Evolutionary conservation across 345 rosid genomes (phyloP).

Genomic region (Eutrema japonicum): DNA sequence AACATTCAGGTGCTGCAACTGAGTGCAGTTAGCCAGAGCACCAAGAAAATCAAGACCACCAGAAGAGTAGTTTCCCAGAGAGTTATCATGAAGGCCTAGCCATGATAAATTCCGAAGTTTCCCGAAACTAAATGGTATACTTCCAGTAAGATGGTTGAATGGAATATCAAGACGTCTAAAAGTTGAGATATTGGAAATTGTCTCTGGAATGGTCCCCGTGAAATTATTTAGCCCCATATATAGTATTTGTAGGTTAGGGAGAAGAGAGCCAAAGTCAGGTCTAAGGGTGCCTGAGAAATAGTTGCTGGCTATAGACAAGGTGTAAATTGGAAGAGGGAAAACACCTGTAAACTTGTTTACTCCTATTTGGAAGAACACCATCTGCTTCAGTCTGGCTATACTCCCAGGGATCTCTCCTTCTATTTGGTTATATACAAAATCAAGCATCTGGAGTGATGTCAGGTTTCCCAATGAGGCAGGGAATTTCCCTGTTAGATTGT

Average conservation of each 20-base stretch:
- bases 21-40: too few relatives aligned
- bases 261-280: neutral
- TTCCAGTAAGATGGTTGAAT: neutral
- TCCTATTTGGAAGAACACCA: neutral
- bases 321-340: slow-evolving; percentile 1
- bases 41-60: too few relatives aligned
- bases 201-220: slow-evolving; percentile 2
- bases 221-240: neutral
- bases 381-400: neutral
- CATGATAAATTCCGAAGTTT: neutral
- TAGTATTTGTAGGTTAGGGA: neutral
- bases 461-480: slow-evolving; percentile 28
- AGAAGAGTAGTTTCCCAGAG: neutral
- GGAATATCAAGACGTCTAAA: too few relatives aligned
- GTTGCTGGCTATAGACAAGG: too few relatives aligned
- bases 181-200: slow-evolving; percentile 8
- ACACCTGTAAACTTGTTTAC: neutral
- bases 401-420: neutral
- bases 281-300: neutral
- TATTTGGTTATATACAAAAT: neutral
- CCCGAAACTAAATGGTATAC: neutral
- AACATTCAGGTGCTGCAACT: neutral
- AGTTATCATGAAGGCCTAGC: neutral
- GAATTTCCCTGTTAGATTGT: slow-evolving; percentile 15
- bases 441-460: neutral